Evolutionary conservation across 1,139 yeast genomes (phyloP), one percentile per base, ranked within the genome.

Genomic region (Yamadazyma dushanensis): DNA sequence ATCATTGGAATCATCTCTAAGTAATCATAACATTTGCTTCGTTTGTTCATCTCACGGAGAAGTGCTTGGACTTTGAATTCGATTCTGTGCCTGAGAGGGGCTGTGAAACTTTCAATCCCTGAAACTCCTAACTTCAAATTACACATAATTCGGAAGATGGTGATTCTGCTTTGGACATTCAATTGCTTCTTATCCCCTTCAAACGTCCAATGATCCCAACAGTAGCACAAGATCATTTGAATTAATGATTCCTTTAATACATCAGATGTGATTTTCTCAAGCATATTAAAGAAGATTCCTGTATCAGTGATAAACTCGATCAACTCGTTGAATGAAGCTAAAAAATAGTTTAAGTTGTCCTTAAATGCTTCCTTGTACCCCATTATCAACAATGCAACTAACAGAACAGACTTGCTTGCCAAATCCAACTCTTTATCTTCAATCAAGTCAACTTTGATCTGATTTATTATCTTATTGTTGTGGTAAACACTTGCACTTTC

Each of bases 191-290:
- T 8, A 35, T 41, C 17, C 15, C n/a, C 21, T 11, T 30, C 54
- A 16, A 16, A 31, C 57, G 25, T 44, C 38, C 71, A 70, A 34
- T 69, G 71, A 8, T 56, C 51, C 56, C 69, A 64, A 39, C 69
- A 63, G 41, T 66, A 70, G 23, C 49, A 52, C 22, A 67, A 47
- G 8, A 67, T 35, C 45, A 63, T 51, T 35, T 68, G 75, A 16
- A 65, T 39, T 5, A 53, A 25, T 5, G 59, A 37, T 5, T 50
- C 36, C 33, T 53, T 59, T 7, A 50, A 34, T 6, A 35, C 35
- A 1, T 40, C 26, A 6, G 39, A 28, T 1, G 35, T 34, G 3
- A 47, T 32, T 3, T 45, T 38, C 10, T 49, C 50, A 15, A 59
- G 34, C 2, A 61, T 26, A 7, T 53, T 47, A 30, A 54, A 46